Evolutionary conservation across 768 basidiomycete genomes (phyloP).

Genomic region (Mycena galericulata): DNA sequence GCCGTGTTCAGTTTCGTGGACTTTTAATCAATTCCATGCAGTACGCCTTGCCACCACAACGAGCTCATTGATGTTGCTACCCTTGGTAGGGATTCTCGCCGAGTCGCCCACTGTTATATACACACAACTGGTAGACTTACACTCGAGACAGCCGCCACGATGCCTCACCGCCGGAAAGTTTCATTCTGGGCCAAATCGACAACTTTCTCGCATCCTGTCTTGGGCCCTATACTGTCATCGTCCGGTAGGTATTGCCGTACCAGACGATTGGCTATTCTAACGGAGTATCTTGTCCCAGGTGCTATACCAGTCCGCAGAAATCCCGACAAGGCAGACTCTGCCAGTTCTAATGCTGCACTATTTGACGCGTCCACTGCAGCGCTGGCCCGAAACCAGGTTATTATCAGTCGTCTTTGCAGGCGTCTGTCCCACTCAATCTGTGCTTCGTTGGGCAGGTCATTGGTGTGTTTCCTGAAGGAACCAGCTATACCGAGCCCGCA

Average conservation of each 20-base stretch:
- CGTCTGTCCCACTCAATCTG: background rate
- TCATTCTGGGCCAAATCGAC: slow-evolving; percentile 81
- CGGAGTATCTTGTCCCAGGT: slow-evolving; percentile 36
- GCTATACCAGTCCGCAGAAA: slow-evolving; percentile 81
- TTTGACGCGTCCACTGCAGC: slow-evolving; percentile 31
- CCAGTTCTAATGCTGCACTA: slow-evolving; percentile 27
- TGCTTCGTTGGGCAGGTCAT: slow-evolving; percentile 52
- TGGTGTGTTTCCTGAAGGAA: slow-evolving; percentile 78
- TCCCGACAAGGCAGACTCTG: slow-evolving; percentile 53
- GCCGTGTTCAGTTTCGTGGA: background rate
- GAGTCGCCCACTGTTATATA: too few species aligned
- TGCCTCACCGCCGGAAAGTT: slow-evolving; percentile 68
- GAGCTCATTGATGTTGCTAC: slow-evolving; percentile 72
- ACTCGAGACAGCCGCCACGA: slow-evolving; percentile 60
- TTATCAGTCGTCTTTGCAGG: background rate
- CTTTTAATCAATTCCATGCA: slow-evolving; percentile 35
- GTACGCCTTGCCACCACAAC: slow-evolving; percentile 74
- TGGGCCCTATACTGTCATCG: slow-evolving; percentile 63
- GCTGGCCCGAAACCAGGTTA: slow-evolving; percentile 43
- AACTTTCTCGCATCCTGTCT: slow-evolving; percentile 70
- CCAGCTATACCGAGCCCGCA: slow-evolving; percentile 59
- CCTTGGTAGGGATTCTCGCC: slow-evolving; percentile 46
- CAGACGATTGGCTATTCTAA: background rate
- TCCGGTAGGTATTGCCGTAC: slow-evolving; percentile 48
- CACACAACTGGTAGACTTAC: too few species aligned